Percentiles rank a stretch among this genome's conserved stretches.
Evolutionary conservation across 441 rosid species (phyloP).

Genomic region (Bruguiera hainesii): DNA sequence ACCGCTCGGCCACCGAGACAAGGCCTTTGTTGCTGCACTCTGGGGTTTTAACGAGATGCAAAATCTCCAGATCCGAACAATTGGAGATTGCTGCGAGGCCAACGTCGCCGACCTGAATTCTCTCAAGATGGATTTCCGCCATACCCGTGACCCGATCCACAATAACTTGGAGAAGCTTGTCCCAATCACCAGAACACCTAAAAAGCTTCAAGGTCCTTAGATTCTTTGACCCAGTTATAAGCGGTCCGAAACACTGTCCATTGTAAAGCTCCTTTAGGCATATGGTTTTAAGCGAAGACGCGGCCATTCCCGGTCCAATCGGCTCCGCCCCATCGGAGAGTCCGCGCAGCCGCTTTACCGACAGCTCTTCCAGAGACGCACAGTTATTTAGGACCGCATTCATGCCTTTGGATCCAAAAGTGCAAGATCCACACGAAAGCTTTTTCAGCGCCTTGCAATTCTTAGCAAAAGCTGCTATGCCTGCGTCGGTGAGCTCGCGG

Average conservation of each 20-base stretch:
- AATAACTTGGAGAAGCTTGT: conserved; percentile 46
- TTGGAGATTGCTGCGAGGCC: conserved; percentile 53
- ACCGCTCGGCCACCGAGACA: conserved; percentile 43
- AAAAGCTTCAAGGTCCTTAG: conserved; percentile 58
- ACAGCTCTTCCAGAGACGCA: conserved; percentile 60
- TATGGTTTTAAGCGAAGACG: conserved; percentile 50
- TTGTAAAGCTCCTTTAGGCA: conserved; percentile 72
- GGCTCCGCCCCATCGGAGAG: conserved; percentile 52
- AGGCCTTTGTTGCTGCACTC: conserved; percentile 65
- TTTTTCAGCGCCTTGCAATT: conserved; percentile 72
- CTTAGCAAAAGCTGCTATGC: conserved; percentile 61
- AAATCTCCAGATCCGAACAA: conserved; percentile 57
- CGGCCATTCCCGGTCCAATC: conserved; percentile 62
- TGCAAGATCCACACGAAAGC: conserved; percentile 76
- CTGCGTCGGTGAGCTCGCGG: conserved; percentile 67
- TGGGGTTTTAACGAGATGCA: conserved; percentile 66
- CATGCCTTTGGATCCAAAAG: conserved; percentile 83
- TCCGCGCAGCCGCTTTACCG: conserved; percentile 76
- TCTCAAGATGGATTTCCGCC: conserved; percentile 70
- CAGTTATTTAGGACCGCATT: conserved; percentile 79
- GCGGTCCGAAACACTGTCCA: conserved; percentile 74
- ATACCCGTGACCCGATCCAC: conserved; percentile 40
- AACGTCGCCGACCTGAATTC: conserved; percentile 58
- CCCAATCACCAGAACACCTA: conserved; percentile 85
- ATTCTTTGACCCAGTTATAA: conserved; percentile 55